Conservation (phyloP, 2,329 filamentous ascomycete species). For the Diaporthe caulivora region DNA sequence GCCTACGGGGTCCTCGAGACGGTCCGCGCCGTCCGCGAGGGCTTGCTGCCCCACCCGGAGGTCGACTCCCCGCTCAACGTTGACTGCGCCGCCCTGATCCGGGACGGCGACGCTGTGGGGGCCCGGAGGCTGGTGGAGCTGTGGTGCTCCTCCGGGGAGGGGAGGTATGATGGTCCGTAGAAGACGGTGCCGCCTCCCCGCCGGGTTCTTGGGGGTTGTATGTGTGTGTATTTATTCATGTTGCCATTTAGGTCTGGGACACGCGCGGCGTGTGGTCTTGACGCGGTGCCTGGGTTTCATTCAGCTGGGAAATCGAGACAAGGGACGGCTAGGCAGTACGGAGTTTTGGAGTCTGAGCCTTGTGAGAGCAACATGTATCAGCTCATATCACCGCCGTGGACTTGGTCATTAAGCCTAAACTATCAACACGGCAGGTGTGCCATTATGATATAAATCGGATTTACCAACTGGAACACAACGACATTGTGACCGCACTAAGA, state of each 20-base stretch:
- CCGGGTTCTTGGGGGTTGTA: too few relatives aligned
- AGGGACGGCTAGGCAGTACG: not conserved
- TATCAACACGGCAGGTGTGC: not conserved
- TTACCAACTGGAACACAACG: not conserved
- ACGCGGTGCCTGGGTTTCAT: not conserved
- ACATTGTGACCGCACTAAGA: not conserved
- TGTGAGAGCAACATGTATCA: not conserved
- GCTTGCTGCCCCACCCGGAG: constrained; percentile 77
- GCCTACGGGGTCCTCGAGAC: constrained; percentile 85
- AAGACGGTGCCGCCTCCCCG: not conserved
- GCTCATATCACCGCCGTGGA: not conserved
- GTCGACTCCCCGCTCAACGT: constrained; percentile 83
- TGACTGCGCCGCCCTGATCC: constrained; percentile 78
- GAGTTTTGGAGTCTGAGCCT: not conserved
- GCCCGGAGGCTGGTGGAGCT: constrained; percentile 79
- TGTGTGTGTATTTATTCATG: not conserved
- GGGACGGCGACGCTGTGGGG: constrained; percentile 76
- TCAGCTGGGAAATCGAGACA: not conserved
- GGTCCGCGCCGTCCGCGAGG: constrained; percentile 75
- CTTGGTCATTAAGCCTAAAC: not conserved
- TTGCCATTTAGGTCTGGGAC: not conserved
- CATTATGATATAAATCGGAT: not conserved
- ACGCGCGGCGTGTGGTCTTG: not conserved
- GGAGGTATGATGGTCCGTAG: constrained; percentile 61
- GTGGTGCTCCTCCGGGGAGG: constrained; percentile 65